Conservation (phyloP, 306 rosid species). For the Cucumis cinereus region DNA sequence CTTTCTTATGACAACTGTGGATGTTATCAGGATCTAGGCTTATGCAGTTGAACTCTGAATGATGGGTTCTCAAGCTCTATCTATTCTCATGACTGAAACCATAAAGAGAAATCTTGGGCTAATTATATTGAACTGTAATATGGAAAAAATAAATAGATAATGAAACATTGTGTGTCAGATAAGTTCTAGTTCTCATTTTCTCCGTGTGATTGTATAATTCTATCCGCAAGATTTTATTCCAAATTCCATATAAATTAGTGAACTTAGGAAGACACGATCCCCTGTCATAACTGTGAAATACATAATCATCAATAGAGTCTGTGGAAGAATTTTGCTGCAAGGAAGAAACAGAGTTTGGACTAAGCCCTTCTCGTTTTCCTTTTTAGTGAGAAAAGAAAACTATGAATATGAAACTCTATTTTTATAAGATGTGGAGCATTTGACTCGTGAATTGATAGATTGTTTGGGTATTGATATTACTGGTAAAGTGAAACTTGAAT, state of each 20-base stretch:
- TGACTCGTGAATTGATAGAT: not conserved
- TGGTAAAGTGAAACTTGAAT: slow-evolving; percentile 4
- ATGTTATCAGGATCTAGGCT: not conserved
- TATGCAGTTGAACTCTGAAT: not conserved
- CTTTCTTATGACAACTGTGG: not conserved
- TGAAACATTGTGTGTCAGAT: not conserved
- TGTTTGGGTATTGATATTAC: not conserved
- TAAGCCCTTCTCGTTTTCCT: not conserved
- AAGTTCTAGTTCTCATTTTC: not conserved
- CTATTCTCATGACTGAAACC: not conserved
- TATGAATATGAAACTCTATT: not conserved
- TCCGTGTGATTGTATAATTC: not conserved
- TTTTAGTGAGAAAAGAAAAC: not conserved
- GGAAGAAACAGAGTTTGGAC: not conserved
- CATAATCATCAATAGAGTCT: not conserved
- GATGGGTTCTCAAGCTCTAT: not conserved
- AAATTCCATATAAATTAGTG: not conserved
- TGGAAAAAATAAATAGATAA: not conserved
- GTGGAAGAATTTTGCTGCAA: not conserved
- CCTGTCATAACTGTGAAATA: not conserved
- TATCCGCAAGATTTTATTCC: not conserved
- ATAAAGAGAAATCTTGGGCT: not conserved
- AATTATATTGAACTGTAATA: not conserved
- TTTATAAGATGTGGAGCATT: not conserved
- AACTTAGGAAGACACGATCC: not conserved